Base-by-base conservation (phyloP, 495 filamentous ascomycete species). In the Neurospora sp. region DNA sequence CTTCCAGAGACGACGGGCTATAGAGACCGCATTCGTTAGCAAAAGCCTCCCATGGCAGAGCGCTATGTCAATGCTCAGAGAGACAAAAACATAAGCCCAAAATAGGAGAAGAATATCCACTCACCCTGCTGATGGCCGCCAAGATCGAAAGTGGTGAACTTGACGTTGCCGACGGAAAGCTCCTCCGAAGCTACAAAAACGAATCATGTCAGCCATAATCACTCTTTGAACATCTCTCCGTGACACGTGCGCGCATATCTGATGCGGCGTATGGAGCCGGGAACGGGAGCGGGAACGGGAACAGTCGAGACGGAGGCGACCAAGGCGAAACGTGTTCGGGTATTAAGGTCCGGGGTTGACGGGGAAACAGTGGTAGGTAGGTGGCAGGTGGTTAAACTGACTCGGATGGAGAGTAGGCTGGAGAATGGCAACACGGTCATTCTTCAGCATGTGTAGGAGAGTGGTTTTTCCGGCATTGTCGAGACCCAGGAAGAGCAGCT, bases 401-500 rank as follows among this genome's bases (percentile, higher is more conserved):
- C 92, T 96, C 1, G 93, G 93, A 85, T 96, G 93, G 68, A 94
- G 86, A 72, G 92, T 97, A 68, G 95, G 96, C 82, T 93, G 92
- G 69, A 98, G 87, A 78, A 97, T 93, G 71, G 95, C 94, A 74
- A 98, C 94, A 80, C 94, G 91, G 85, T 98, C 94, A 82, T 97
- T 98, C 92, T 98, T 97, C 81, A 96, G 82, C 94, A 96, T 94
- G 82, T 95, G 92, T 76, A 96, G 83, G 71, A 95, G 84, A 40
- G 96, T 98, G 22, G 96, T 99, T 87, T 99, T 98, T 82, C 95
- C 96, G 68, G 96, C 96, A 87, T 98, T 97, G 83, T 99, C 96
- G 73, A 98, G 91, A 73, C 95, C 94, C 66, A 97, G 90, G 83
- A 96, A 96, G 71, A 97, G 89, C 61, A 97, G 89, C 87, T 97